phyloP scores from a whole-genome alignment of 805 yeast genomes.

The Diddensiella transvaalensis region DNA sequence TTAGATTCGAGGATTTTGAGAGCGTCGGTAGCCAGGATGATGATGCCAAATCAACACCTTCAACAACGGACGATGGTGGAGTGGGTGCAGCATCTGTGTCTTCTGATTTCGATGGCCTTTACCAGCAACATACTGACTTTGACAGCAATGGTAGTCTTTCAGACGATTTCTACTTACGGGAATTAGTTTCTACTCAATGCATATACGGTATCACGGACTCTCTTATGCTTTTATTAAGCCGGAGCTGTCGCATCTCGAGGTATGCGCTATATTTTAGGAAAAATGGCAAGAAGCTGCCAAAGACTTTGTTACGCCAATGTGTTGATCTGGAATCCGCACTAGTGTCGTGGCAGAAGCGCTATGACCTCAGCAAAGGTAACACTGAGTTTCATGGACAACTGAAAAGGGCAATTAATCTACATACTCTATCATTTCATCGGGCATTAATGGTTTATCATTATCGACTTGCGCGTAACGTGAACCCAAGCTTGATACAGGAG shows the following conservation, averaged over 20 bases:
- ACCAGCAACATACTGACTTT: constrained; percentile 22
- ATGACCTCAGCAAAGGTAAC: constrained; percentile 33
- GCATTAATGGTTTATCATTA: constrained; percentile 68
- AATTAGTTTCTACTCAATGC: constrained; percentile 60
- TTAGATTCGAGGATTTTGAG: constrained; percentile 26
- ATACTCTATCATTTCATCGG: constrained; percentile 72
- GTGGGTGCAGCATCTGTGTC: neutral
- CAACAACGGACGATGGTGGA: neutral
- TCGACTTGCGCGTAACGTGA: constrained; percentile 54
- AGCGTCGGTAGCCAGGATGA: neutral
- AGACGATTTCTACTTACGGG: constrained; percentile 24
- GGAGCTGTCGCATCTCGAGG: constrained; percentile 63
- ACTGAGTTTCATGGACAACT: constrained; percentile 23
- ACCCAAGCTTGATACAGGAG: constrained; percentile 56
- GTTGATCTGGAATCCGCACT: constrained; percentile 47
- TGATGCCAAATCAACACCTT: neutral
- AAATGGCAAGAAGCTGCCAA: constrained; percentile 22
- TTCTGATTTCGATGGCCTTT: constrained; percentile 27
- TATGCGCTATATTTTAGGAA: constrained; percentile 50
- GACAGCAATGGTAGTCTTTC: constrained; percentile 8
- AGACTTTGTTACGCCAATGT: constrained; percentile 19
- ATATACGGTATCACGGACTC: constrained; percentile 84
- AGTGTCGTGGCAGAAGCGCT: constrained; percentile 68
- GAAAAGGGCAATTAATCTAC: constrained; percentile 74
- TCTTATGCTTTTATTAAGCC: constrained; percentile 65